phyloP scores from a whole-genome alignment of 441 rosid species.

The Flueggea neowawraea region DNA sequence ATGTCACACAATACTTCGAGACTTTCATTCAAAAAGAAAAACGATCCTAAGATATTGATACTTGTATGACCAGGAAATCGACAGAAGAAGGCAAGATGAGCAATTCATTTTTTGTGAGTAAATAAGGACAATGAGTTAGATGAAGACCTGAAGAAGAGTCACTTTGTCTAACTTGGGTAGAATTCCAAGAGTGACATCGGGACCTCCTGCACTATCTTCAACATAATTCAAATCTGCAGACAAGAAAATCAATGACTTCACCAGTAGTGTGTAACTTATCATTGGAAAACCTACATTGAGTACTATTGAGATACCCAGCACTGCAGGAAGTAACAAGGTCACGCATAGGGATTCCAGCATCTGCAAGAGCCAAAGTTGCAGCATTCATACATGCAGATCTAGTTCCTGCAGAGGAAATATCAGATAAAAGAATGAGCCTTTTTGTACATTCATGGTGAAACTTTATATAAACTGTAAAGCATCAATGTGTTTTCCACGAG shows the following conservation, averaged over 20 bases:
- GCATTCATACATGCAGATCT: constrained; percentile 98
- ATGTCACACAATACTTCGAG: too few species aligned
- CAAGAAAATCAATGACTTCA: background rate
- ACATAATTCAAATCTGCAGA: constrained; percentile 70
- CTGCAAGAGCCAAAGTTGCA: constrained; percentile 87
- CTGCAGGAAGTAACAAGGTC: constrained; percentile 92
- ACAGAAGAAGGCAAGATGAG: too few species aligned
- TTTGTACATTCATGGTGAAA: background rate
- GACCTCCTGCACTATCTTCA: constrained; percentile 97
- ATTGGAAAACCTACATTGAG: constrained; percentile 15
- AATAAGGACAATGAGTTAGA: constrained; percentile 9
- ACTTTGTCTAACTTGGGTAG: constrained; percentile 86
- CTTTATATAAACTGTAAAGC: too few species aligned
- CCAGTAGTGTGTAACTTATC: too few species aligned
- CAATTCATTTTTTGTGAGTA: background rate
- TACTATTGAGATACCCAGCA: constrained; percentile 83
- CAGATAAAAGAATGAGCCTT: background rate
- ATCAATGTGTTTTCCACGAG: too few species aligned
- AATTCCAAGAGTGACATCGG: constrained; percentile 87
- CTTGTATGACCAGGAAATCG: too few species aligned
- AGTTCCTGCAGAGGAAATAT: constrained; percentile 47
- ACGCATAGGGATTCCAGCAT: constrained; percentile 95
- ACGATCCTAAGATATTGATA: too few species aligned
- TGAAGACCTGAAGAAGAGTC: constrained; percentile 84
- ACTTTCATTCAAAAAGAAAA: too few species aligned